A percentile compares a stretch with the other conserved stretches of the same genome.
Conservation (phyloP, 495 filamentous ascomycete species). For the Daldinia bambusicola region DNA sequence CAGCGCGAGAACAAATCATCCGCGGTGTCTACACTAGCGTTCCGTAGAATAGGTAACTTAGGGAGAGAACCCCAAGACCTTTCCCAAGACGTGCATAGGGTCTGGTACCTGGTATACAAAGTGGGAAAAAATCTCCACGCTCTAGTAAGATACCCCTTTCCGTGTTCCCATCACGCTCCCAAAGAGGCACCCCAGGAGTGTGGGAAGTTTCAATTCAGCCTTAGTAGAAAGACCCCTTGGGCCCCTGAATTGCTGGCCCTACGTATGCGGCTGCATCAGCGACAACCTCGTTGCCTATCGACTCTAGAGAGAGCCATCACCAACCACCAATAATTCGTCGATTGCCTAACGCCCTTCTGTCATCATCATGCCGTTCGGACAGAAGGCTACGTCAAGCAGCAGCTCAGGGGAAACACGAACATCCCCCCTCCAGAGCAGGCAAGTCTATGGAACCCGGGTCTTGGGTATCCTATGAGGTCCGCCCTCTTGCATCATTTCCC, state of each 20-base stretch:
- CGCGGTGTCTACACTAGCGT: background rate
- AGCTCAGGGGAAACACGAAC: conserved; percentile 18
- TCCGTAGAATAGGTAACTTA: background rate
- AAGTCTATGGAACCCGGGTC: background rate
- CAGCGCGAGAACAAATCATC: background rate
- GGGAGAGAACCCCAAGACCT: background rate
- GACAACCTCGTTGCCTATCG: background rate
- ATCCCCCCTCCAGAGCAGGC: conserved; percentile 6
- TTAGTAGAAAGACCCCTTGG: conserved; percentile 1
- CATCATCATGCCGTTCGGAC: background rate
- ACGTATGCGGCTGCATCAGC: background rate
- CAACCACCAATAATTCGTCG: background rate
- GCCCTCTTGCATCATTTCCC: conserved; percentile 20
- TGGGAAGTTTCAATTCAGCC: background rate
- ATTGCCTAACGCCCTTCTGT: background rate
- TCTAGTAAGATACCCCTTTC: conserved; percentile 2
- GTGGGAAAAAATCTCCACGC: background rate
- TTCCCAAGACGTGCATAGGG: conserved; percentile 2
- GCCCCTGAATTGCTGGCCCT: background rate
- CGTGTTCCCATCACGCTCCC: background rate
- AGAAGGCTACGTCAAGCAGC: conserved; percentile 17
- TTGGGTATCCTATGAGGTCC: conserved; percentile 17
- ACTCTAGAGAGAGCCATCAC: background rate
- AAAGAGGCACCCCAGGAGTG: conserved; percentile 4
- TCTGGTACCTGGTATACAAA: background rate